These are phyloP conservation scores for Panaeolus cyanescens DNA, from an alignment of 768 basidiomycete species.

Conservation along the genomic window DNA sequence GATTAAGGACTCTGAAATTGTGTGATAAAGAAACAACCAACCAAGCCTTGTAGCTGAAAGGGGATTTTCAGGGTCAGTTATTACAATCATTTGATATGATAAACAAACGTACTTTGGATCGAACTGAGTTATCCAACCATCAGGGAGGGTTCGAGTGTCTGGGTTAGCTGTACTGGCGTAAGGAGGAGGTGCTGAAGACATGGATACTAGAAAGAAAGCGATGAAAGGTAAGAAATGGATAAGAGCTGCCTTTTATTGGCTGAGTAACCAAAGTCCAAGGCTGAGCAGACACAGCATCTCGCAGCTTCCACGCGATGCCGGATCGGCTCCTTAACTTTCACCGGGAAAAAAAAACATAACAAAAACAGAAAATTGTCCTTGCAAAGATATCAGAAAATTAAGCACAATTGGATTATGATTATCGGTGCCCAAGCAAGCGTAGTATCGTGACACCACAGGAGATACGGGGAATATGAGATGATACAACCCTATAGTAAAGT, in stretches of 20 bases:
- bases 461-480: slow-evolving; percentile 15
- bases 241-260: slow-evolving; percentile 1
- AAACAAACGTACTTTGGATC: slow-evolving; percentile 59
- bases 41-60: slow-evolving; percentile 59
- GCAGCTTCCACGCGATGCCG: slow-evolving; percentile 16
- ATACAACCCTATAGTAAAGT: slow-evolving; percentile 23
- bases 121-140: slow-evolving; percentile 70
- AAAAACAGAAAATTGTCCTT: slow-evolving; percentile 3
- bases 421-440: slow-evolving; percentile 20
- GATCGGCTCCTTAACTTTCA: background rate
- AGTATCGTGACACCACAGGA: slow-evolving; percentile 19
- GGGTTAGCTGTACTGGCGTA: slow-evolving; percentile 39
- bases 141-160: slow-evolving; percentile 63
- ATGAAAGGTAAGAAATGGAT: background rate
- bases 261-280: background rate
- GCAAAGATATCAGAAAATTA: slow-evolving; percentile 8
- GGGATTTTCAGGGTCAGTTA: slow-evolving; percentile 12
- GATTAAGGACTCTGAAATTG: background rate
- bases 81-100: slow-evolving; percentile 17
- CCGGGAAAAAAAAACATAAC: slow-evolving; percentile 4
- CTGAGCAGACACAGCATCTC: slow-evolving; percentile 28
- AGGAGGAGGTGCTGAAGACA: slow-evolving; percentile 46
- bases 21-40: slow-evolving; percentile 28
- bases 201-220: slow-evolving; percentile 17
- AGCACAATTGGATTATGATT: slow-evolving; percentile 18